These are phyloP conservation scores for Wickerhamomyces tratensis DNA, from an alignment of 805 yeast species.

Conservation along the genomic window DNA sequence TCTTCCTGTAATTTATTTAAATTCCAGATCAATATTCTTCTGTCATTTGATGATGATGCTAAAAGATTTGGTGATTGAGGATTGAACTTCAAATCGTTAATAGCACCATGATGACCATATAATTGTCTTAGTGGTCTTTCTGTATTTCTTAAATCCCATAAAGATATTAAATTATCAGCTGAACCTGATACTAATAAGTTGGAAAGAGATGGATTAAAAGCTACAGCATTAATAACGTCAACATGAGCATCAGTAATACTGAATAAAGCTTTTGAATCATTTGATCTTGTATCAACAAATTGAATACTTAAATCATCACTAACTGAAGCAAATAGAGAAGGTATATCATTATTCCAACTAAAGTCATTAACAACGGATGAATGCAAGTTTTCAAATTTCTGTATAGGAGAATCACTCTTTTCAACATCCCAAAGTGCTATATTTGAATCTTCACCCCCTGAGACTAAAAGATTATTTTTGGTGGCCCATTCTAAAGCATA, in stretches of 20 bases:
- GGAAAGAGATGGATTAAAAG: conserved; percentile 48
- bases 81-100: conserved; percentile 47
- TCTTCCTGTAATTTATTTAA: conserved; percentile 46
- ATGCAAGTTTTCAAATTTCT: conserved; percentile 36
- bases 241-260: conserved; percentile 38
- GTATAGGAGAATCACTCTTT: conserved; percentile 31
- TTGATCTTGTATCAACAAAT: conserved; percentile 46
- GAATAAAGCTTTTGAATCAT: conserved; percentile 28
- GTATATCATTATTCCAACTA: conserved; percentile 38
- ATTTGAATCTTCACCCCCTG: conserved; percentile 59
- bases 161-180: conserved; percentile 60
- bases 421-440: conserved; percentile 64
- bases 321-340: conserved; percentile 53
- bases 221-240: conserved; percentile 59
- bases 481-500: conserved; percentile 61
- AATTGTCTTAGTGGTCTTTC: conserved; percentile 50
- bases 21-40: conserved; percentile 71
- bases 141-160: conserved; percentile 69
- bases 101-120: conserved; percentile 53
- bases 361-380: conserved; percentile 57
- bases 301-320: conserved; percentile 59
- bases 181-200: conserved; percentile 67
- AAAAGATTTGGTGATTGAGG: conserved; percentile 39
- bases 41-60: conserved; percentile 55
- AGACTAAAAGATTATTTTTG: conserved; percentile 30